A percentile compares a stretch with the other conserved stretches of the same genome.
Conservation (phyloP, 1,284 basidiomycete species). For the Sporisorium exsertum region DNA sequence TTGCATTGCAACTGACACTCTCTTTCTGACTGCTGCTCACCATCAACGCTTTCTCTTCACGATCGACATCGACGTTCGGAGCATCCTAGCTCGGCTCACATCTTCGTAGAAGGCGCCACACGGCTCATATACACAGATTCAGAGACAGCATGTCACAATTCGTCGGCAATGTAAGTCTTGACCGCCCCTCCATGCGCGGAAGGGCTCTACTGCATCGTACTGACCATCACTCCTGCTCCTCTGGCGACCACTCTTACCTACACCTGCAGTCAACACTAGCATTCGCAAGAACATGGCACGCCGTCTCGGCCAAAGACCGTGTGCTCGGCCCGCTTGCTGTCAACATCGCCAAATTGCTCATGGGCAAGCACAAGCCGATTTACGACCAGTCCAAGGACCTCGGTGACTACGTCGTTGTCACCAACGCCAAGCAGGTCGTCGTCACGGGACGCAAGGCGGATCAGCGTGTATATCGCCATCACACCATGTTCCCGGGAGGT, state of each 20-base stretch:
- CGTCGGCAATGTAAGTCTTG: slow-evolving; percentile 47
- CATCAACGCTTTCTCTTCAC: slow-evolving; percentile 12
- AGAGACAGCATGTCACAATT: slow-evolving; percentile 45
- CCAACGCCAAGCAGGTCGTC: slow-evolving; percentile 84
- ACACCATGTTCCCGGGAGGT: slow-evolving; percentile 93
- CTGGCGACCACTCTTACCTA: not conserved
- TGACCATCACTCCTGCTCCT: not conserved
- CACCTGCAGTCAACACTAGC: slow-evolving; percentile 84
- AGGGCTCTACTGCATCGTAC: not conserved
- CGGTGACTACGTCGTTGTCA: slow-evolving; percentile 95
- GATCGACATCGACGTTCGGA: slow-evolving; percentile 3
- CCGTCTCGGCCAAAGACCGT: slow-evolving; percentile 88
- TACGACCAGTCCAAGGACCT: slow-evolving; percentile 79
- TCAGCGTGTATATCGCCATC: slow-evolving; percentile 87
- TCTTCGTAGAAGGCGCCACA: not conserved
- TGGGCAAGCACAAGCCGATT: slow-evolving; percentile 99
- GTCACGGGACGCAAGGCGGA: slow-evolving; percentile 90
- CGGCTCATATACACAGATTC: not conserved
- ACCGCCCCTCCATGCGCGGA: not conserved
- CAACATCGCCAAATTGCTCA: slow-evolving; percentile 91
- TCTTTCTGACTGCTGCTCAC: slow-evolving; percentile 4
- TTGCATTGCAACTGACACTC: not conserved
- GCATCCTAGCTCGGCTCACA: too few species aligned
- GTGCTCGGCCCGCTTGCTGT: slow-evolving; percentile 92
- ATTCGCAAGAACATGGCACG: slow-evolving; percentile 94